phyloP scores from a whole-genome alignment of 1,284 basidiomycete species.

The Lentinus polychrous region DNA sequence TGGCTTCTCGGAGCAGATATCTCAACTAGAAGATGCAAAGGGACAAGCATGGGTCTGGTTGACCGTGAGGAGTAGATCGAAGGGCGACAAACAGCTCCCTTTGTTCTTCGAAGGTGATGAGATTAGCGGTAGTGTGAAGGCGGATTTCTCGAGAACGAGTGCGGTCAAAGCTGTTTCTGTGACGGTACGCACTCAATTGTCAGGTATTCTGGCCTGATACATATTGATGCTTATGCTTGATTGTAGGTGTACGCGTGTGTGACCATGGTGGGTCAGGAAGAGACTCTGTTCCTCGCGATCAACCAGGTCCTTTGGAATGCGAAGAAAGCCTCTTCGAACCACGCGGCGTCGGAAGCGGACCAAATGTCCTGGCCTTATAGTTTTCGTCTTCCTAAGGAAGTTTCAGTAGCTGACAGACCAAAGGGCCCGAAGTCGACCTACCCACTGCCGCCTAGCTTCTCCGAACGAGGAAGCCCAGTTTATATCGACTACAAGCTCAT shows the following conservation, averaged over 20 bases:
- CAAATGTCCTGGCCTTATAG: slow-evolving; percentile 25
- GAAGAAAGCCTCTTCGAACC: slow-evolving; percentile 10
- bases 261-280: slow-evolving; percentile 32
- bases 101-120: slow-evolving; percentile 14
- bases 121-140: slow-evolving; percentile 12
- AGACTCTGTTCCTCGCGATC: slow-evolving; percentile 24
- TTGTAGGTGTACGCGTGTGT: slow-evolving; percentile 24
- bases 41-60: slow-evolving; percentile 14
- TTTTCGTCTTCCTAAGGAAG: slow-evolving; percentile 25
- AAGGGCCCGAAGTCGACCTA: slow-evolving; percentile 19
- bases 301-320: slow-evolving; percentile 21
- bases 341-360: slow-evolving; percentile 16
- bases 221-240: not conserved
- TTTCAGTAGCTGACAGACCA: slow-evolving; percentile 19
- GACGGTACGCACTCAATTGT: slow-evolving; percentile 9
- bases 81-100: slow-evolving; percentile 13
- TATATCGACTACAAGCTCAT: slow-evolving; percentile 34
- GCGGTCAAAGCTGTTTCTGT: slow-evolving; percentile 12
- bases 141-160: slow-evolving; percentile 14
- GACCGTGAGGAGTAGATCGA: slow-evolving; percentile 13
- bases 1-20: slow-evolving; percentile 11
- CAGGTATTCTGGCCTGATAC: not conserved
- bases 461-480: slow-evolving; percentile 30
- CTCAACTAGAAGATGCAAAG: slow-evolving; percentile 11
- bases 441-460: slow-evolving; percentile 30